Evolutionary conservation across 371 early-diverging fungal species (phyloP).

Genomic region (Rhizopus microsporus): DNA sequence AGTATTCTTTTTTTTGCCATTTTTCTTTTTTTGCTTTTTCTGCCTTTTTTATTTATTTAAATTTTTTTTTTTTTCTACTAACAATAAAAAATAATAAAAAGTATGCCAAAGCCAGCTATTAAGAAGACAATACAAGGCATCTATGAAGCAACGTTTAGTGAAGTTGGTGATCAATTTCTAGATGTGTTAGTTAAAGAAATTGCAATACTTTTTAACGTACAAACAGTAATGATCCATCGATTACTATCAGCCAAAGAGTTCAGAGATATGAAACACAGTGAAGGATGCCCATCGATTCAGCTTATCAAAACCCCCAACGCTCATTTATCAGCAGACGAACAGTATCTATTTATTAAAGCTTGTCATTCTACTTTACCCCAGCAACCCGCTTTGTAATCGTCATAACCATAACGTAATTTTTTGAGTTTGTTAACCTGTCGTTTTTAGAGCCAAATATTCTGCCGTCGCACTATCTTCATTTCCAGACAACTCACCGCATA

Average conservation of each 20-base stretch:
- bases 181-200: conserved; percentile 19
- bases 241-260: conserved; percentile 23
- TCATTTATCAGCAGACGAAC: background rate
- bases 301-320: background rate
- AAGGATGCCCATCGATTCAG: conserved; percentile 17
- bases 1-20: background rate
- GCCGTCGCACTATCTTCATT: conserved; percentile 16
- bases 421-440: conserved; percentile 3
- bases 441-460: conserved; percentile 16
- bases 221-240: conserved; percentile 28
- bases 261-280: conserved; percentile 21
- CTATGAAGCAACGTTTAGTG: conserved; percentile 16
- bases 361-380: conserved; percentile 12
- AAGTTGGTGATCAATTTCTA: conserved; percentile 20
- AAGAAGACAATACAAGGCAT: conserved; percentile 10
- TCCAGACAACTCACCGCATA: conserved; percentile 12
- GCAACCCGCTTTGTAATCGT: conserved; percentile 13
- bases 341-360: conserved; percentile 16
- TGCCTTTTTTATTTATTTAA: background rate
- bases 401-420: background rate
- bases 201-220: conserved; percentile 14
- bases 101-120: background rate
- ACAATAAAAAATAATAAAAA: background rate
- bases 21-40: background rate
- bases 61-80: background rate